Evolutionary conservation across 331 rosid species (phyloP), one percentile per base, ranked within the genome.

Genomic region (Malus hybrid): DNA sequence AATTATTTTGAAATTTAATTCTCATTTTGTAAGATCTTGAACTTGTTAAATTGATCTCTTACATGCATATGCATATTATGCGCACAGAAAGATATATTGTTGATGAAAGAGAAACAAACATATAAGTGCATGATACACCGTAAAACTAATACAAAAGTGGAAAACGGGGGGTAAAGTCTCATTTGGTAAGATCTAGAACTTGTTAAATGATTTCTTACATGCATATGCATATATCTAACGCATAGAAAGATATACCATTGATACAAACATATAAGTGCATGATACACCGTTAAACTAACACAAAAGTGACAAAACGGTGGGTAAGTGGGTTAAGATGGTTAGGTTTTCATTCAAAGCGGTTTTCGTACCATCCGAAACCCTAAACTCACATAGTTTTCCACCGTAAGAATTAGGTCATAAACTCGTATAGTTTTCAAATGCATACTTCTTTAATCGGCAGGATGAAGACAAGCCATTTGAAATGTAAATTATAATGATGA

Each of bases 391-490:
- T 50, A 15, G 7, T 52, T 52, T 52, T 52, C 57, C 10, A 52
- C 9, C 4, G 20, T 6, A 16, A 52, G 56, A 6, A 50, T 15
- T 50, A 50, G 56, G 9, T 50, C 56, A 50, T 50, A 6, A 50
- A 50, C 56, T 50, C n/a, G n/a, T 50, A 50, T 2, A 6, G 20
- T 52, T 52, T 52, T 52, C 57, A 52, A 52, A 16, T 52, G 57
- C 57, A 16, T 18, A 50, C 20, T 50, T 70, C 44, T 71, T 34
- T 50, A 24, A 71, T 13, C 4, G 32, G 63, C 60, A 48, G 20
- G 78, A 63, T n/a, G 78, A 74, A n/a, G 50, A 73, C 69, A 73
- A 73, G 18, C 48, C 2, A 11, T 50, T 31, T 74, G 63, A 63
- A 46, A 62, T 28, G 70, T 22, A 8, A 74, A 31, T 16, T 70